Percentiles rank a stretch among this genome's conserved stretches.
phyloP scores from a whole-genome alignment of 257 asterid genomes.

The Knoxia roxburghii region DNA sequence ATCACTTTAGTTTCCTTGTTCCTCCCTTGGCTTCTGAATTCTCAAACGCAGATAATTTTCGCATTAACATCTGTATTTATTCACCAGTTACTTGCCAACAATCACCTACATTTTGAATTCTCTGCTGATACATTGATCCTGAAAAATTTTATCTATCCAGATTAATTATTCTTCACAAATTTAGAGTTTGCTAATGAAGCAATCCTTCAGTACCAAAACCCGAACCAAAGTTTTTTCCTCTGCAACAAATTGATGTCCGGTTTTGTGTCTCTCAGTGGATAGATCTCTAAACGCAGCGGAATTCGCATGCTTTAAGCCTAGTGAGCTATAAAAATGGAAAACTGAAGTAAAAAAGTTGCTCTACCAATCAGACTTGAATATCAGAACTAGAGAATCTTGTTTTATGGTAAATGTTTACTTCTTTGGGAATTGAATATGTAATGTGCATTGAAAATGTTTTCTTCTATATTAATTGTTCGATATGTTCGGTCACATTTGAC shows the following conservation, averaged over 20 bases:
- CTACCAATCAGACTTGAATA: neutral
- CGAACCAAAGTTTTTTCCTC: neutral
- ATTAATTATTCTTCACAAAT: neutral
- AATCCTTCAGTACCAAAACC: neutral
- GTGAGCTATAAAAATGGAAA: neutral
- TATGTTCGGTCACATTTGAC: neutral
- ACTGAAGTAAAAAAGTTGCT: neutral
- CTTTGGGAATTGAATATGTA: no score
- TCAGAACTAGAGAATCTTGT: constrained; percentile 1
- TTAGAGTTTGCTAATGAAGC: neutral
- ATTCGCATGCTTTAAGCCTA: neutral
- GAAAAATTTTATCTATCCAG: neutral
- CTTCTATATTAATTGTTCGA: no score
- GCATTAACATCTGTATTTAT: neutral
- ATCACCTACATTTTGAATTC: neutral
- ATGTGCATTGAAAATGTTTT: no score
- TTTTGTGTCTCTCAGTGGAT: neutral
- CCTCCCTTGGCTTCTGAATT: neutral
- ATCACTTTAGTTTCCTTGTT: neutral
- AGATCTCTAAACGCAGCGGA: no score
- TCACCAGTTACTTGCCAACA: neutral
- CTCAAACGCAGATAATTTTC: neutral
- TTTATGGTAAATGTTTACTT: no score
- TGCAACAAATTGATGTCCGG: neutral
- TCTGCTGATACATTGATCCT: neutral